Base-by-base conservation (phyloP, 1,284 basidiomycete species). In the Malassezia vespertilionis region DNA sequence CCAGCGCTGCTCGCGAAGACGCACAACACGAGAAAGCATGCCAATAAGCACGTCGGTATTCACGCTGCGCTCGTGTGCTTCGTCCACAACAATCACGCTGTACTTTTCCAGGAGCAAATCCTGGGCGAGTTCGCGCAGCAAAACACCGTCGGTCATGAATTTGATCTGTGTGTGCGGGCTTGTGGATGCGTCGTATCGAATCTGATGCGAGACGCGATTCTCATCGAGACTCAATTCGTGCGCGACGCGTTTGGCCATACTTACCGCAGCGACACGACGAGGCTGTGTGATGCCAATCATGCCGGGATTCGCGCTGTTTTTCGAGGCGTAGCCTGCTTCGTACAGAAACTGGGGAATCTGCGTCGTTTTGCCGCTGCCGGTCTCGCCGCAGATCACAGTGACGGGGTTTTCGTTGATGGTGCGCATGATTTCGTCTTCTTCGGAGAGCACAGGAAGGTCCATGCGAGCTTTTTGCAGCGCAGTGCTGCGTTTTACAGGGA, bases 131-230 rank as follows among this genome's bases (percentile, higher is more conserved):
- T 99, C 93, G 47, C 93, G 82, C 10, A 97, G 76, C 20, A 99
- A 75, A 12, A 97, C 88, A 76, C 93, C 93, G 64, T 99, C 93
- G 2, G 93, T 99, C 91, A 97, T 97, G 76, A 97, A 99, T 72
- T 97, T 96, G 75, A 97, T 88, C 6, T 81, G 81, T 0, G 93
- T 99, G 20, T 81, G 77, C 0, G 86, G 77, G 2, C 86, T 86
- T 0, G 88, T 83, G 0, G 87, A 95, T 0, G 86, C 85, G 54
- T 95, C 91, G 71, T 97, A 97, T 48, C 93, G 84, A 54, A 99
- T 93, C 72, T 96, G 90, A 72, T 97, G 88, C 0, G 91, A 90
- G 2, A 97, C 86, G 17, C 79, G 75, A 1, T 82, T 82, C 0
- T 84, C 79, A 0, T 82, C 77, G 8, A 96, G 74, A 4, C 82